phyloP scores from a whole-genome alignment of 2,329 filamentous ascomycete species.

The Aspergillus latus region DNA sequence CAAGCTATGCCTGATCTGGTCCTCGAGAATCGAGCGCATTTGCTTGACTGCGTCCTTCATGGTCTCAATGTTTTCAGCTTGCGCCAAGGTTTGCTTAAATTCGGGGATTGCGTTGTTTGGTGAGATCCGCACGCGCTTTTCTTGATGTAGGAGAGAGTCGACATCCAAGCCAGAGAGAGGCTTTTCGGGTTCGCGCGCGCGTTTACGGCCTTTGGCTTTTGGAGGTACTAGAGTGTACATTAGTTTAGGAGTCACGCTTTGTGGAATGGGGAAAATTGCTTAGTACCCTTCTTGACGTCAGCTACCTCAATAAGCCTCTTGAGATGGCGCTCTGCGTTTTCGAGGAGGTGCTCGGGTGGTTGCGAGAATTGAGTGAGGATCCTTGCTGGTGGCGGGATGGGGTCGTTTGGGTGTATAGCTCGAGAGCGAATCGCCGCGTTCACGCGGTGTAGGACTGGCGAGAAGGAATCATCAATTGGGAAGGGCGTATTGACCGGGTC shows the following conservation, averaged over 20 bases:
- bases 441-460: conserved; percentile 82
- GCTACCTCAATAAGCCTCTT: conserved; percentile 66
- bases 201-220: conserved; percentile 72
- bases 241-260: conserved; percentile 17
- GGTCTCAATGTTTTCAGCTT: conserved; percentile 59
- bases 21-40: conserved; percentile 69
- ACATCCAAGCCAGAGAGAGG: conserved; percentile 89
- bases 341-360: conserved; percentile 66
- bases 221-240: conserved; percentile 64
- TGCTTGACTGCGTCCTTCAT: conserved; percentile 70
- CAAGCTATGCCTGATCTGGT: conserved; percentile 69
- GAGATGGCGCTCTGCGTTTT: conserved; percentile 58
- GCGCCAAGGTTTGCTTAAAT: conserved; percentile 76
- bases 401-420: conserved; percentile 69
- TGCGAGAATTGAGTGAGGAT: conserved; percentile 71
- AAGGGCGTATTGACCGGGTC: conserved; percentile 64
- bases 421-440: conserved; percentile 81
- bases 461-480: conserved; percentile 76
- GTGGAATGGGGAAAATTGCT: neutral
- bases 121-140: conserved; percentile 56
- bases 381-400: conserved; percentile 61
- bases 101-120: conserved; percentile 80
- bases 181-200: conserved; percentile 67
- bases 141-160: conserved; percentile 69
- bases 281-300: conserved; percentile 76